Conservation (phyloP, 768 basidiomycete genomes). For the Phylloporus sp. region DNA sequence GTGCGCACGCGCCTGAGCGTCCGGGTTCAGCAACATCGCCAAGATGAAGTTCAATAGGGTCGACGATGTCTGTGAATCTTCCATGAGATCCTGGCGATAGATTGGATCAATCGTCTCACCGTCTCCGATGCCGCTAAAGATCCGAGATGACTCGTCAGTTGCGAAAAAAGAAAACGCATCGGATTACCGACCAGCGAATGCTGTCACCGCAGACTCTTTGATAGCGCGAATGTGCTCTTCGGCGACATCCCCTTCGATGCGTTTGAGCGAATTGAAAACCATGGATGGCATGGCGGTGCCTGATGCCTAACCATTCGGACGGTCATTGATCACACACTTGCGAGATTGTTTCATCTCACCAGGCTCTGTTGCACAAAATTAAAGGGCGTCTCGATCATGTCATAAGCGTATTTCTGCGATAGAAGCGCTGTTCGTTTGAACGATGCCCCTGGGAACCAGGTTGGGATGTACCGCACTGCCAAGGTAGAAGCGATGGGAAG, state of each 20-base stretch:
- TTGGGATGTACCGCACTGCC: constrained; percentile 33
- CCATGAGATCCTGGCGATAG: not conserved
- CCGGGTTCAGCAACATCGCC: constrained; percentile 36
- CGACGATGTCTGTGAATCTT: constrained; percentile 27
- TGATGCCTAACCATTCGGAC: constrained; percentile 12
- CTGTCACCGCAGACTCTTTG: constrained; percentile 28
- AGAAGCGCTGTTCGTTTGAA: constrained; percentile 30
- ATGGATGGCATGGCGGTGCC: constrained; percentile 26
- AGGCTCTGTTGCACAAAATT: constrained; percentile 29
- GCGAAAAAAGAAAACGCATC: not conserved
- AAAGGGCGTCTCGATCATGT: constrained; percentile 30
- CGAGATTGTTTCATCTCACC: constrained; percentile 15
- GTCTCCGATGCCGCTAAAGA: constrained; percentile 28
- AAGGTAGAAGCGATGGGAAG: not conserved
- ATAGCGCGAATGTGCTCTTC: constrained; percentile 17
- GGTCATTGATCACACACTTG: not conserved
- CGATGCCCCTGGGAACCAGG: constrained; percentile 38
- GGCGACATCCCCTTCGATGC: constrained; percentile 1
- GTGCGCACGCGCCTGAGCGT: constrained; percentile 36
- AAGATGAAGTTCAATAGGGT: constrained; percentile 28
- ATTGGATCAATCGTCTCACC: constrained; percentile 7
- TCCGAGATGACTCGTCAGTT: not conserved
- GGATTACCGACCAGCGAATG: constrained; percentile 24
- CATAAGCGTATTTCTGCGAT: constrained; percentile 18
- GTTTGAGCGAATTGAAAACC: constrained; percentile 23